Evolutionary conservation across 1,284 basidiomycete species (phyloP), one percentile per base, ranked within the genome.

Genomic region (Heterobasidion occidentale): DNA sequence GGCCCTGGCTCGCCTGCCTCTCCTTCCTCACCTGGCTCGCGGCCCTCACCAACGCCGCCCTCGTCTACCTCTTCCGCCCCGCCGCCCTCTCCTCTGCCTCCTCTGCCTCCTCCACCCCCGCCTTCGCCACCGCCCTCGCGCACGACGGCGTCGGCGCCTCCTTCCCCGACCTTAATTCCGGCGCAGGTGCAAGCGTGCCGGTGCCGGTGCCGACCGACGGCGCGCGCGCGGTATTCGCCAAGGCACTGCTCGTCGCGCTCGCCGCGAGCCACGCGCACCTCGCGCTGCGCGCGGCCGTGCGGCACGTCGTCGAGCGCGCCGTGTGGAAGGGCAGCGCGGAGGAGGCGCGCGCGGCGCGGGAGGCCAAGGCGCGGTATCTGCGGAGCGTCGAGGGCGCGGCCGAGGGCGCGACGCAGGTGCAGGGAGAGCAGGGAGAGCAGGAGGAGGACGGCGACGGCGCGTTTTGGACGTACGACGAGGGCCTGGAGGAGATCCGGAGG

Each of bases 1-100:
- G 96, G 0, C 89, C 94, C 0, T 99, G 96, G 96, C 80, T 98
- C 46, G 88, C 95, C 58, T 85, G 88, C 6, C 75, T 99, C 61
- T 81, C 84, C n/a, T 88, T 92, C 73, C 78, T 98, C 65, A 81
- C 89, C 11, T 97, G 93, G 92, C 74, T 96, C 52, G 85, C 86
- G 2, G 86, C 92, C 0, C 74, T 96, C 51, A 91, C 88, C 27
- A 95, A 94, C 68, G 80, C 90, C 0, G 87, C 92, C 4, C 80
- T 97, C 53, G 87, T 95, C 51, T 92, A 90, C 71, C 82, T 94
- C 63, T 94, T 93, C 77, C 83, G 63, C 15, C 46, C 46, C 46
- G 46, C 46, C 63, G 42, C 45, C 53, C 52, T 46, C 57, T 61
- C 62, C 52, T 58, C 55, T 27, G 48, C 49, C 35, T 20, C 56